Evolutionary conservation across 345 rosid species (phyloP), one percentile per base, ranked within the genome.

Genomic region (Iberis pinnata): DNA sequence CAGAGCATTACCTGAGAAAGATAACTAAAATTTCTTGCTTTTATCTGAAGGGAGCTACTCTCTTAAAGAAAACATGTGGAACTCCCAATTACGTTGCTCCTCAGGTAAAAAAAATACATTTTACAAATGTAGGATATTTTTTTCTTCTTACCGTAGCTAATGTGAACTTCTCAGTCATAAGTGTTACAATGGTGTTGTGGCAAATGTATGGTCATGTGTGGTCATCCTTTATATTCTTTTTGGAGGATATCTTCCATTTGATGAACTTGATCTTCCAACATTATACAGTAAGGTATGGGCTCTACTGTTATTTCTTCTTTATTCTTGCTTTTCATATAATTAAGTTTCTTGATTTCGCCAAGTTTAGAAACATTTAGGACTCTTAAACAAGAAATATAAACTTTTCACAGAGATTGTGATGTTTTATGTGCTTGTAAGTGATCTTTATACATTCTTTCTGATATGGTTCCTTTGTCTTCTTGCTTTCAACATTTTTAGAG

Each of bases 1-100:
- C n/a, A n/a, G n/a, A n/a, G n/a, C n/a, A n/a, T n/a, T n/a, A n/a
- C n/a, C n/a, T n/a, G 25, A 22, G 6, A 22, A 6, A 22, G 25
- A 22, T 22, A 22, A 22, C 25, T 22, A 22, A 22, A 22, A 22
- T 22, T 22, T 22, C 25, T 3, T 48, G 14, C 53, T 35, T 43
- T 47, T 15, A 27, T 55, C 10, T 61, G 14, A 41, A 87, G 98
- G 98, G 95, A 56, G 92, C 82, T 67, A 79, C 85, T 64, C 48
- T 87, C 49, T 82, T 90, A 14, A 79, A 78, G 70, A 90, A 96
- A 53, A 87, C 98, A 15, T 87, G 98, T 65, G 98, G 98, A 39
- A 87, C 96, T 39, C 96, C 95, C 37, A 90, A 90, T 66, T 90
- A 90, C 51, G 96, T 90, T 20, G 98, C 98, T 49, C 98, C 98